phyloP scores from a whole-genome alignment of 2,329 filamentous ascomycete species.

The Fusarium xyrophilum region DNA sequence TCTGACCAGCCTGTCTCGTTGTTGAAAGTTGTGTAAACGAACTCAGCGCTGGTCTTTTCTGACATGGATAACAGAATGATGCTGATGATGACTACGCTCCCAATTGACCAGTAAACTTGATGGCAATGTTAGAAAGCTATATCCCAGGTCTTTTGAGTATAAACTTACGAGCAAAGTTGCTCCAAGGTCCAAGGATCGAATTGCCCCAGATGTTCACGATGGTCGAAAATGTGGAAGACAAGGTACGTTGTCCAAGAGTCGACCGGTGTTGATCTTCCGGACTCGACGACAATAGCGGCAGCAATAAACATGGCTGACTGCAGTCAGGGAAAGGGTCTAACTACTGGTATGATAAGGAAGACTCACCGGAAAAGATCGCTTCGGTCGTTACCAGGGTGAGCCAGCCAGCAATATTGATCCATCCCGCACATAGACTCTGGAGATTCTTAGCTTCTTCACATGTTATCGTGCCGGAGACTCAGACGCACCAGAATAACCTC shows the following conservation, averaged over 20 bases:
- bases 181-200: neutral
- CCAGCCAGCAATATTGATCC: neutral
- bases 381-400: neutral
- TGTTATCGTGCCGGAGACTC: rapidly evolving
- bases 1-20: neutral
- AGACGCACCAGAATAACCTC: neutral
- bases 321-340: rapidly evolving
- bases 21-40: neutral
- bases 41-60: neutral
- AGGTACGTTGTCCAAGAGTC: neutral
- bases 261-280: neutral
- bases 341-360: rapidly evolving
- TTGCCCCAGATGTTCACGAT: neutral
- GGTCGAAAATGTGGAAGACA: neutral
- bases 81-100: neutral
- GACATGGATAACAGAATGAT: neutral
- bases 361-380: neutral
- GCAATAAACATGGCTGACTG: neutral
- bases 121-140: neutral
- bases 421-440: neutral
- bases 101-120: neutral
- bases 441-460: neutral
- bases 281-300: neutral
- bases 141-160: rapidly evolving
- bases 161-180: neutral